Base-by-base conservation (phyloP, 176 grass and related monocot genomes). In the Triticum monococcum region DNA sequence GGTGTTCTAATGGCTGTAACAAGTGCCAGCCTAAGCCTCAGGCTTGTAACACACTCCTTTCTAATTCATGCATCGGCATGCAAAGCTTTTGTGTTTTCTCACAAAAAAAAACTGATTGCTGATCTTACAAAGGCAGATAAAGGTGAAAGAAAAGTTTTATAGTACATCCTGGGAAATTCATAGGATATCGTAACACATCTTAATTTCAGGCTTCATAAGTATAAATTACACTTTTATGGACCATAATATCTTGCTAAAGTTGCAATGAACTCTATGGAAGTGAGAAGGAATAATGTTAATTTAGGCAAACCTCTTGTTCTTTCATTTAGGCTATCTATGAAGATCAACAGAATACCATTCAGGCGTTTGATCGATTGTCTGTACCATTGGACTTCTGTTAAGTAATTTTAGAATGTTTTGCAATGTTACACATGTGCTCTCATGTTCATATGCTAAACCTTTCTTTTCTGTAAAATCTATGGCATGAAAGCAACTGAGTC, bases 81-180 rank as follows among this genome's bases (percentile, higher is more conserved):
- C 56, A 59, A 59, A 59, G 7, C 7, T 59, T 22, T 9, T 59
- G 20, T 22, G 56, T 59, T 59, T 57, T 57, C 7, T 57, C 54
- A 22, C 52, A 7, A 56, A 57, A 56, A 13, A 57, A 57, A 59
- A 59, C 56, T 72, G 68, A 73, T 43, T 61, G 35, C 16, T 32
- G 50, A 70, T 65, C 54, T 72, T 81, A 64, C 7, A 63, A 22
- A 65, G 36, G 30, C 56, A 38, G 16, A 81, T n/a, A 10, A 81
- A 74, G 78, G 61, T 63, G 26, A 61, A 64, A 64, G 56, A 81
- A 64, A 72, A 52, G 23, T 35, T 81, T 3, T 46, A 67, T 82
- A n/a, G n/a, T n/a, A 11, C 20, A 82, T 41, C 52, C 54, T 64
- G 72, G 68, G 16, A 73, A 54, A 80, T 65, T 59, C 3, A 38